Percentiles rank a stretch among this genome's conserved stretches.
Evolutionary conservation across 371 early-diverging fungal species (phyloP).

Genomic region (Zychaea mexicana): DNA sequence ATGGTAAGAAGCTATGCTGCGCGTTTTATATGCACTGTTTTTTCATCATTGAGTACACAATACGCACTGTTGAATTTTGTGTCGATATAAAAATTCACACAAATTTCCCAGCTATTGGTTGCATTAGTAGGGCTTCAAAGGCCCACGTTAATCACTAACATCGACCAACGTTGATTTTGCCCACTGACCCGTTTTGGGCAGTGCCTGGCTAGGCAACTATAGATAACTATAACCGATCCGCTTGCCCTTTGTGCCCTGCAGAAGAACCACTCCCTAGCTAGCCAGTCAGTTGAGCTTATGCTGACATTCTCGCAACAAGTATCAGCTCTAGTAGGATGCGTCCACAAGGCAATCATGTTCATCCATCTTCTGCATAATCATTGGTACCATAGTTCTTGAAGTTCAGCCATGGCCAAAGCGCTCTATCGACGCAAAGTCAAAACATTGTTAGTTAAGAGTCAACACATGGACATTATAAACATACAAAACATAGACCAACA

Average conservation of each 20-base stretch:
- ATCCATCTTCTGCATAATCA: background rate
- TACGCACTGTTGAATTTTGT: too few relatives aligned
- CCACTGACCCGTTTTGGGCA: too few relatives aligned
- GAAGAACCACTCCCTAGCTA: background rate
- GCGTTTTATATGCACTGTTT: too few relatives aligned
- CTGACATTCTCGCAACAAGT: background rate
- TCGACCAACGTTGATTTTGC: too few relatives aligned
- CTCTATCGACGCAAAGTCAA: background rate
- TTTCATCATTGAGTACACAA: background rate
- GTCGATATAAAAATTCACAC: too few relatives aligned
- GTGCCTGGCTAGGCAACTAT: background rate
- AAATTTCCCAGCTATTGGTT: too few relatives aligned
- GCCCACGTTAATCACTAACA: too few relatives aligned
- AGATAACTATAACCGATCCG: background rate
- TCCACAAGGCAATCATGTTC: background rate
- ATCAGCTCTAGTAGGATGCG: background rate
- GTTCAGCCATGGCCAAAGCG: background rate
- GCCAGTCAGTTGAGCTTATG: background rate
- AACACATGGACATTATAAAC: background rate
- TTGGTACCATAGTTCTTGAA: background rate
- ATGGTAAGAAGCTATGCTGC: too few relatives aligned
- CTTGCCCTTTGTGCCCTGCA: background rate
- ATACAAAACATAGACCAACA: background rate
- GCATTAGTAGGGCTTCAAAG: too few relatives aligned
- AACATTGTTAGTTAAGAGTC: background rate